Conservation (phyloP, 441 rosid species). For the Capsella rubella region DNA sequence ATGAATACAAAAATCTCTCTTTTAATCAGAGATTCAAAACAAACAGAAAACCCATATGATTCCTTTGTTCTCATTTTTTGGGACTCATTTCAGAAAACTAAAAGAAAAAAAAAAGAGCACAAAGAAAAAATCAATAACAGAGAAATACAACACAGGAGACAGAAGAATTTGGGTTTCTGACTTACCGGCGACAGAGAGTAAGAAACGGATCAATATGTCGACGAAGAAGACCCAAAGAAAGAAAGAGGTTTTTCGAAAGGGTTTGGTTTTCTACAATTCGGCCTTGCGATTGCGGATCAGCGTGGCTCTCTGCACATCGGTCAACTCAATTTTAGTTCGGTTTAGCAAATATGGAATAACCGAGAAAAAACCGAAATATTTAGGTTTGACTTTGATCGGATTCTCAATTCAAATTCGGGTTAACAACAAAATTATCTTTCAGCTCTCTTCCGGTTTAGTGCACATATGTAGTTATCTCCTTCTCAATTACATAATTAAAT, state of each 20-base stretch:
- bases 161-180: not conserved
- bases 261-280: slow-evolving; percentile 12
- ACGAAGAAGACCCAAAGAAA: not conserved
- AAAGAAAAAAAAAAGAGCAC: not conserved
- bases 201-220: slow-evolving; percentile 31
- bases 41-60: not conserved
- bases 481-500: no score
- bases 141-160: not conserved
- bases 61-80: not conserved
- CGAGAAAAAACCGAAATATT: not conserved
- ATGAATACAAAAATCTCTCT: not conserved
- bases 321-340: slow-evolving; percentile 18
- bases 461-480: no score
- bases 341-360: not conserved
- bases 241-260: slow-evolving; percentile 3
- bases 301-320: slow-evolving; percentile 9
- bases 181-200: slow-evolving; percentile 28
- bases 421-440: not conserved
- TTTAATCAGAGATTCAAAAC: not conserved
- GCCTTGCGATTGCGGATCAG: not conserved
- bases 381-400: not conserved
- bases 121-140: not conserved
- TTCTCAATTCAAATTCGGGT: not conserved
- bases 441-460: not conserved
- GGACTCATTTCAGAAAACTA: slow-evolving; percentile 3